Conservation (phyloP, 2,329 filamentous ascomycete genomes). For the Cytospora schulzeri region DNA sequence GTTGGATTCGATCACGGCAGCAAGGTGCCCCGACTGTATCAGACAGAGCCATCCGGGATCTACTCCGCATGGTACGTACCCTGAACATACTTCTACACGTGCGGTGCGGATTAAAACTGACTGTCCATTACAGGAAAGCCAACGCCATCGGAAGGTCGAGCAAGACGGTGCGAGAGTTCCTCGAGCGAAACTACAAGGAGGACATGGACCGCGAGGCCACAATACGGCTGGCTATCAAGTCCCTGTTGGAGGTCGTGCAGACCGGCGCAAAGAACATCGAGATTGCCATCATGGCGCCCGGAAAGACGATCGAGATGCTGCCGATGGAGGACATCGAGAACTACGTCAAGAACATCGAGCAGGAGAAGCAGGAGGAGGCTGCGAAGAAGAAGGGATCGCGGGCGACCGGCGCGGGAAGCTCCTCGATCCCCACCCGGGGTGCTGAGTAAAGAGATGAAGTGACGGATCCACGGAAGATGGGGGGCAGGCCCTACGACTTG, state of each 20-base stretch:
- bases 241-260: slow-evolving; percentile 94
- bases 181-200: slow-evolving; percentile 98
- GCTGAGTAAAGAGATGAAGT: slow-evolving; percentile 31
- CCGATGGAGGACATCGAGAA: slow-evolving; percentile 94
- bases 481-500: neutral
- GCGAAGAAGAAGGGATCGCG: slow-evolving; percentile 92
- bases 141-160: slow-evolving; percentile 97
- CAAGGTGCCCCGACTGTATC: slow-evolving; percentile 86
- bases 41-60: slow-evolving; percentile 99
- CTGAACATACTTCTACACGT: slow-evolving; percentile 24
- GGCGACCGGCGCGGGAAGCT: slow-evolving; percentile 68
- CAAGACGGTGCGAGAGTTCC: slow-evolving; percentile 98
- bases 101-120: slow-evolving; percentile 14
- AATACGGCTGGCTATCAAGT: slow-evolving; percentile 97
- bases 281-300: slow-evolving; percentile 96
- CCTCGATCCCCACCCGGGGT: slow-evolving; percentile 73
- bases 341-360: slow-evolving; percentile 98
- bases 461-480: neutral
- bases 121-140: slow-evolving; percentile 75
- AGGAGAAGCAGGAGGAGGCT: slow-evolving; percentile 98
- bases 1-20: slow-evolving; percentile 98
- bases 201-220: slow-evolving; percentile 96
- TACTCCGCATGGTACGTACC: slow-evolving; percentile 89
- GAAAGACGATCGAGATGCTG: slow-evolving; percentile 88
- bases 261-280: slow-evolving; percentile 99